A percentile compares a stretch with the other conserved stretches of the same genome.
These are phyloP conservation scores for Ceratocystis alfenasii DNA, from an alignment of 2,329 filamentous ascomycete species.

Conservation along the genomic window DNA sequence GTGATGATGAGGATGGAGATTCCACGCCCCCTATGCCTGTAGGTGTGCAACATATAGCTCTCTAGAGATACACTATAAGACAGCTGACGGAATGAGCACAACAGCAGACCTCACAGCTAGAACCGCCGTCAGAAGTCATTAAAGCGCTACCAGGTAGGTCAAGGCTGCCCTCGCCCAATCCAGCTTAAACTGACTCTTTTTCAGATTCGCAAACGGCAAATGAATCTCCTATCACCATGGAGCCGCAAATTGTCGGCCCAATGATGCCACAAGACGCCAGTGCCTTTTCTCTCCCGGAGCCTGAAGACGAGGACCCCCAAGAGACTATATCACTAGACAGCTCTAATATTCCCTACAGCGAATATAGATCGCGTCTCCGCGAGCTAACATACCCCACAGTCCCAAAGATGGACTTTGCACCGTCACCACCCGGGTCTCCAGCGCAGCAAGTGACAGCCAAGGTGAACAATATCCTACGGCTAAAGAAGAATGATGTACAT, in stretches of 20 bases:
- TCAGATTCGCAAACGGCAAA: background rate
- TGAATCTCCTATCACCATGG: background rate
- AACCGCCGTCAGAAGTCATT: background rate
- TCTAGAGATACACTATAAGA: background rate
- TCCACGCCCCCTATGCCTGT: constrained; percentile 16
- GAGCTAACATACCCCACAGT: constrained; percentile 61
- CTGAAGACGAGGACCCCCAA: constrained; percentile 23
- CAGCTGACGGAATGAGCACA: background rate
- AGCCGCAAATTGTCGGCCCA: constrained; percentile 20
- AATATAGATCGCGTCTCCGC: constrained; percentile 51
- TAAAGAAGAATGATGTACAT: constrained; percentile 67
- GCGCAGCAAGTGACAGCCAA: constrained; percentile 46
- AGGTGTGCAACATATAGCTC: background rate
- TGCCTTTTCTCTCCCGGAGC: constrained; percentile 17
- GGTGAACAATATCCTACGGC: constrained; percentile 58
- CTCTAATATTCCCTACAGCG: constrained; percentile 52
- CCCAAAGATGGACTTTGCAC: constrained; percentile 62
- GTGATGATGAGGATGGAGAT: constrained; percentile 38
- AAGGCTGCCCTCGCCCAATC: background rate
- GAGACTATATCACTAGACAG: constrained; percentile 22
- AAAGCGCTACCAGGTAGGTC: background rate
- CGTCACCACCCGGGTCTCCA: constrained; percentile 55
- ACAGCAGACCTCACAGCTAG: background rate
- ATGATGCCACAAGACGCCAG: constrained; percentile 16
- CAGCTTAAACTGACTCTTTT: background rate